A percentile compares a stretch with the other conserved stretches of the same genome.
Conservation (phyloP, 2,329 filamentous ascomycete genomes). For the Juglanconis oblonga region DNA sequence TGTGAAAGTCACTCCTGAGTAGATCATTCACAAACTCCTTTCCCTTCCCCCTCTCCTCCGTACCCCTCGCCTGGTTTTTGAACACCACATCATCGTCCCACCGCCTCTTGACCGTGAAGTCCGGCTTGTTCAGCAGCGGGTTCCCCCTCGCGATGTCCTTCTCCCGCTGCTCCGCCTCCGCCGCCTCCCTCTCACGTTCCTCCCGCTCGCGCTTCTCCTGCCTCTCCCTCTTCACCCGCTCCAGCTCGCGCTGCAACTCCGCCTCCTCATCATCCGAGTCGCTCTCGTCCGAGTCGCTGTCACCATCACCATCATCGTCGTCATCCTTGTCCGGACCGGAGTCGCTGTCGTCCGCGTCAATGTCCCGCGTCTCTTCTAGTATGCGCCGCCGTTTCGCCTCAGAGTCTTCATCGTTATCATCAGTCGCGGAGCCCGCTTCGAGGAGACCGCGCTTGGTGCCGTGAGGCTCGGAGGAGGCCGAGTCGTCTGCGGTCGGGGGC, state of each 20-base stretch:
- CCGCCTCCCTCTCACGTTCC: slow-evolving; percentile 75
- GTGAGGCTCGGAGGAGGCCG: slow-evolving; percentile 27
- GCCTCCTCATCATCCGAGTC: slow-evolving; percentile 81
- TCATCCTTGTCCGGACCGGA: slow-evolving; percentile 38
- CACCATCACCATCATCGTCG: slow-evolving; percentile 51
- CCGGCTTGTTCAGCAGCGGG: slow-evolving; percentile 81
- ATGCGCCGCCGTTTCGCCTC: slow-evolving; percentile 83
- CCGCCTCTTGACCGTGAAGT: slow-evolving; percentile 83
- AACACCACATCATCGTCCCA: slow-evolving; percentile 99
- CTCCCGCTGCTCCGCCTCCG: slow-evolving; percentile 80
- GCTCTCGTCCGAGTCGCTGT: slow-evolving; percentile 53
- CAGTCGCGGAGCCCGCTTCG: slow-evolving; percentile 42
- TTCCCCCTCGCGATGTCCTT: slow-evolving; percentile 89
- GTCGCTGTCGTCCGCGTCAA: slow-evolving; percentile 72
- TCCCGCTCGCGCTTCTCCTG: slow-evolving; percentile 77
- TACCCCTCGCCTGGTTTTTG: slow-evolving; percentile 95
- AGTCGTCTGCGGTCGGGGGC: slow-evolving; percentile 40
- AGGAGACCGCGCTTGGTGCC: slow-evolving; percentile 61
- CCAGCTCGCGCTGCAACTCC: slow-evolving; percentile 86
- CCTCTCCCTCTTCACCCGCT: slow-evolving; percentile 87
- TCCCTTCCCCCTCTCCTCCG: slow-evolving; percentile 80
- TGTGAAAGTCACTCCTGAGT: slow-evolving; percentile 93
- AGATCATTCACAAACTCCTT: slow-evolving; percentile 98
- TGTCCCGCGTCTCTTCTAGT: slow-evolving; percentile 81
- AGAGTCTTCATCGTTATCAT: slow-evolving; percentile 59